Conservation (phyloP, 495 filamentous ascomycete species). For the Lepraria neglecta region DNA sequence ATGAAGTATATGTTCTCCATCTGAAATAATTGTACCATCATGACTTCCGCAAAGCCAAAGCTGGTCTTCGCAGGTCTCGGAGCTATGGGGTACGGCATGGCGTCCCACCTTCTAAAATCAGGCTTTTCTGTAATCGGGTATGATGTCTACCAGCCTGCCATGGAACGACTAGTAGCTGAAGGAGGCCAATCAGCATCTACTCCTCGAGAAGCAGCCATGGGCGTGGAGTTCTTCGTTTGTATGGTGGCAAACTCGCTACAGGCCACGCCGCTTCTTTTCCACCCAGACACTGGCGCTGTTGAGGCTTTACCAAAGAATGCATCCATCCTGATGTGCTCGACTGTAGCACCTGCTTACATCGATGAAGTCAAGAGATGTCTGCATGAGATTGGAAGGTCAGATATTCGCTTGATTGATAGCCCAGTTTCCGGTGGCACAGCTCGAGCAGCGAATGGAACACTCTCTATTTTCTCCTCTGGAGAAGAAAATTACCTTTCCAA, state of each 20-base stretch:
- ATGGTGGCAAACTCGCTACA: conserved; percentile 78
- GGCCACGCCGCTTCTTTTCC: conserved; percentile 59
- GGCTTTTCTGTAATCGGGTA: conserved; percentile 66
- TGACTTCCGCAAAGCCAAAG: conserved; percentile 2
- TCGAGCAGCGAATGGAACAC: conserved; percentile 66
- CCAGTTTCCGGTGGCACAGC: conserved; percentile 74
- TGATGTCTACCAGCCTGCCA: conserved; percentile 66
- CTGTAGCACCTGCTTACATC: conserved; percentile 62
- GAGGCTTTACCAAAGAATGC: conserved; percentile 49
- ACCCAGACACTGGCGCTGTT: conserved; percentile 52
- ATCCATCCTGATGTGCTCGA: conserved; percentile 66
- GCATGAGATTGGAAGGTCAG: conserved; percentile 46
- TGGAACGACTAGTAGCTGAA: conserved; percentile 61
- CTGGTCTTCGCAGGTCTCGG: conserved; percentile 77
- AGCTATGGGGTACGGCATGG: conserved; percentile 88
- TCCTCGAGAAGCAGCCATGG: conserved; percentile 56
- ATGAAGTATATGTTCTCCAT: no score
- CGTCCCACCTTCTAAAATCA: conserved; percentile 64
- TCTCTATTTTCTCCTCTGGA: conserved; percentile 76
- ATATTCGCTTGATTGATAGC: conserved; percentile 64
- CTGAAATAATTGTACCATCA: neutral
- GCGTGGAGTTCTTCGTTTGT: conserved; percentile 57
- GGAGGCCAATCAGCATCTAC: conserved; percentile 58
- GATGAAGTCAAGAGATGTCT: conserved; percentile 53
- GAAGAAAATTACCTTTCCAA: conserved; percentile 50